Base-by-base conservation (phyloP, 148 eudicot genomes). In the Spergularia bocconei region DNA sequence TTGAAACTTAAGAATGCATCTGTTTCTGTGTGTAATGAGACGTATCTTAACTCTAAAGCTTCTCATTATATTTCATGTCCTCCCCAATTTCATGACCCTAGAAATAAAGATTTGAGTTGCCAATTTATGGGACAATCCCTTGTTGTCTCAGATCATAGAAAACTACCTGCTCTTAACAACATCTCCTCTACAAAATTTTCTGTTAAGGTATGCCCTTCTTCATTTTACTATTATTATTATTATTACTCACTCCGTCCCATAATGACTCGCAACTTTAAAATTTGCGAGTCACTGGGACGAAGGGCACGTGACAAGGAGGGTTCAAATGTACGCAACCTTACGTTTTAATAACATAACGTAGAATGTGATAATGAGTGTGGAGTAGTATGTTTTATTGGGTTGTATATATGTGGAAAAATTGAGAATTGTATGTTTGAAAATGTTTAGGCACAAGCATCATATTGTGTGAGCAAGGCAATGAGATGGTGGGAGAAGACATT, bases 401-500 rank as follows among this genome's bases (percentile, higher is more conserved):
- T 54, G 4, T 13, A 4, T 13, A 2, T 13, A 4, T 13, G 15
- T 13, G 3, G 16, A 54, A 54, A 8, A 54, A 54, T 12, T 4
- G 13, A 54, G n/a, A n/a, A 17, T 14, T 16, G 16, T 56, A 56
- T 16, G 5, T 13, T 14, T 16, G 59, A 6, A 25, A 7, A 20
- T 29, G 80, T 80, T 65, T 63, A 91, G 92, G 89, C 86, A 70
- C 88, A 89, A 73, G 70, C 89, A 68, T 81, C 94, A 39, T 36
- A 71, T 71, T 84, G 86, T 78, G 83, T 88, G 25, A 82, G 91
- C 78, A 77, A 78, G 83, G 63, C 93, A 56, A 63, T 87, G 86
- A 81, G 91, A 82, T 93, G 98, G 98, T 93, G 98, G 98, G 98
- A 93, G 17, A 93, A 93, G 83, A 88, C 91, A 13, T 82, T 90